These are phyloP conservation scores for Fusarium praegraminearum DNA, from an alignment of 2,329 filamentous ascomycete species.

Conservation along the genomic window DNA sequence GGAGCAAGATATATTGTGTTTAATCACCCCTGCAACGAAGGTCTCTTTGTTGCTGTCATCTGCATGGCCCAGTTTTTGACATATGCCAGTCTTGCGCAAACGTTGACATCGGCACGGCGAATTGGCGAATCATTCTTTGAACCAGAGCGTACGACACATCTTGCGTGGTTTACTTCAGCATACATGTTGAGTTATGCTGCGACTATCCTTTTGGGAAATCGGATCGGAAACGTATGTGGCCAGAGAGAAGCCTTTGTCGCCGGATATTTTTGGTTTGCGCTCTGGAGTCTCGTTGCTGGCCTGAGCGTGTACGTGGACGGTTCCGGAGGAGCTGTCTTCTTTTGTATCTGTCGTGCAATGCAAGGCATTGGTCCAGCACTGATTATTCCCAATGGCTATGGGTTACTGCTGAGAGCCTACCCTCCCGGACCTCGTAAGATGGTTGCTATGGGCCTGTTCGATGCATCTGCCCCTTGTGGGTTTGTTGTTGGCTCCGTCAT, in stretches of 20 bases:
- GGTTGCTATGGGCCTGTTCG: slow-evolving; percentile 43
- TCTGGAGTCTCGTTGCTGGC: slow-evolving; percentile 46
- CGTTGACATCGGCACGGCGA: slow-evolving; percentile 37
- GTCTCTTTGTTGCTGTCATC: slow-evolving; percentile 43
- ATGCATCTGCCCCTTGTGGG: slow-evolving; percentile 41
- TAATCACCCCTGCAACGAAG: slow-evolving; percentile 45
- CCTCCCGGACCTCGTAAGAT: slow-evolving; percentile 44
- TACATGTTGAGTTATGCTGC: slow-evolving; percentile 42
- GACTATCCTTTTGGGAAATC: slow-evolving; percentile 40
- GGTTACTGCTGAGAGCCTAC: slow-evolving; percentile 43
- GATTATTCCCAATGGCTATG: slow-evolving; percentile 42
- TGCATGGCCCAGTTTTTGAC: slow-evolving; percentile 45
- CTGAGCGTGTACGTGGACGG: slow-evolving; percentile 36
- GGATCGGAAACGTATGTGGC: slow-evolving; percentile 43
- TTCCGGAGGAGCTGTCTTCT: slow-evolving; percentile 33
- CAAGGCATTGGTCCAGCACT: slow-evolving; percentile 46
- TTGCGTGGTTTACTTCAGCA: slow-evolving; percentile 45
- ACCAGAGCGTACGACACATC: slow-evolving; percentile 37
- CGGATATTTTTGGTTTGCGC: slow-evolving; percentile 45
- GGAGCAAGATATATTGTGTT: slow-evolving; percentile 44
- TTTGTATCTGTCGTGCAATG: slow-evolving; percentile 44
- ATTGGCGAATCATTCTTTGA: slow-evolving; percentile 42
- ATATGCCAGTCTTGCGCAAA: slow-evolving; percentile 44
- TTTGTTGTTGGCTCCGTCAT: slow-evolving; percentile 45
- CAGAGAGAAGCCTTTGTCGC: slow-evolving; percentile 41